These are phyloP conservation scores for Emmonsia crescens DNA, from an alignment of 2,329 filamentous ascomycete genomes.

Conservation along the genomic window DNA sequence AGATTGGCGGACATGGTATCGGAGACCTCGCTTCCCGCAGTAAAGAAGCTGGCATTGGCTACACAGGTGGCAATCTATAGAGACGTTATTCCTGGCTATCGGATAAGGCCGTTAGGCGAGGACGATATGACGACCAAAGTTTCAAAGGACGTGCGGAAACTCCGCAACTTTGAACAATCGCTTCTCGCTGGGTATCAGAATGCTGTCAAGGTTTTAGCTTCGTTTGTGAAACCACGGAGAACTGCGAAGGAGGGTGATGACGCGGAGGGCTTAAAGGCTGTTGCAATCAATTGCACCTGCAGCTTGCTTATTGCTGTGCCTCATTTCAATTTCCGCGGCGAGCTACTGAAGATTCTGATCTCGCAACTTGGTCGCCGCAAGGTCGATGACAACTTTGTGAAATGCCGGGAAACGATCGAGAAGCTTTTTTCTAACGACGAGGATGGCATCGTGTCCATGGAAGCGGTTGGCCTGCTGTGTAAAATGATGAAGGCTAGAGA, in stretches of 20 bases:
- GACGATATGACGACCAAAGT: slow-evolving; percentile 67
- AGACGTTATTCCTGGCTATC: slow-evolving; percentile 90
- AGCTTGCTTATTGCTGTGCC: slow-evolving; percentile 69
- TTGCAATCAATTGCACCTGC: slow-evolving; percentile 80
- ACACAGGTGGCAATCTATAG: slow-evolving; percentile 88
- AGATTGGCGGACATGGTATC: slow-evolving; percentile 64
- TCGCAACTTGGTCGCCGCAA: slow-evolving; percentile 65
- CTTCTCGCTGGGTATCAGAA: slow-evolving; percentile 74
- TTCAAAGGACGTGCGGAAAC: slow-evolving; percentile 78
- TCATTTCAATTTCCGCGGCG: slow-evolving; percentile 92
- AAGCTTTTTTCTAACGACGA: slow-evolving; percentile 77
- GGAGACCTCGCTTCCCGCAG: slow-evolving; percentile 52
- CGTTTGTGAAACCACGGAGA: slow-evolving; percentile 50
- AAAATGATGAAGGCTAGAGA: slow-evolving; percentile 93
- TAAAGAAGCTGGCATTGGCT: slow-evolving; percentile 76
- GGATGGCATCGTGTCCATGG: slow-evolving; percentile 76
- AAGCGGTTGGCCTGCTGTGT: slow-evolving; percentile 70
- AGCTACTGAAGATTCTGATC: slow-evolving; percentile 78
- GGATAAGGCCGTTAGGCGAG: slow-evolving; percentile 72
- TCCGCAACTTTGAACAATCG: slow-evolving; percentile 78
- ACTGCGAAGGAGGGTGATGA: slow-evolving; percentile 20
- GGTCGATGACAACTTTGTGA: slow-evolving; percentile 63
- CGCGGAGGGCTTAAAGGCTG: slow-evolving; percentile 45
- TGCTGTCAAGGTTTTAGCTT: slow-evolving; percentile 67
- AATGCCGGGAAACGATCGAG: slow-evolving; percentile 68